Conservation (phyloP, 2,329 filamentous ascomycete species). For the Phyllosticta citribraziliensis region DNA sequence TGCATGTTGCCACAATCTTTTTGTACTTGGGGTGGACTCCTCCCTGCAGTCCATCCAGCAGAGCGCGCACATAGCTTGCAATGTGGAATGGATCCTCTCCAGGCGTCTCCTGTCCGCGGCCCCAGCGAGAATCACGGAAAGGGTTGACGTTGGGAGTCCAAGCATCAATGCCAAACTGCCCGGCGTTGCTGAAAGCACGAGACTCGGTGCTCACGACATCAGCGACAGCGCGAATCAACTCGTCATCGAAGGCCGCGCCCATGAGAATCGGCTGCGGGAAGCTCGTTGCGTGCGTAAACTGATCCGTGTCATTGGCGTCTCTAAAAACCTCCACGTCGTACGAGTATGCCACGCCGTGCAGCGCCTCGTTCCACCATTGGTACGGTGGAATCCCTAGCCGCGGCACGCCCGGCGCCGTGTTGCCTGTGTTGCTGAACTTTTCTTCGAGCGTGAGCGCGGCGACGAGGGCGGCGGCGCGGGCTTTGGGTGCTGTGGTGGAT, state of each 20-base stretch:
- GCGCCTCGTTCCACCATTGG: conserved; percentile 51
- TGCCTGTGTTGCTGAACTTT: conserved; percentile 40
- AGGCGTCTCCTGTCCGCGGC: conserved; percentile 49
- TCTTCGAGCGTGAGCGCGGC: conserved; percentile 43
- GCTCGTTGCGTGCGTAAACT: conserved; percentile 52
- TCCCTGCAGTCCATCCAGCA: conserved; percentile 45
- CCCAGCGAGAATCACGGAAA: conserved; percentile 55
- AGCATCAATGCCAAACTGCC: conserved; percentile 43
- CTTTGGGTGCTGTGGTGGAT: conserved; percentile 16
- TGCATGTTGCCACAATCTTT: conserved; percentile 37
- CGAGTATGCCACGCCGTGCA: conserved; percentile 46
- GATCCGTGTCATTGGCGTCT: conserved; percentile 25
- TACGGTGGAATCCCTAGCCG: conserved; percentile 50
- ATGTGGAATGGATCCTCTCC: conserved; percentile 47
- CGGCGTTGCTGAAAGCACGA: conserved; percentile 54
- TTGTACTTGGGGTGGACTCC: conserved; percentile 20
- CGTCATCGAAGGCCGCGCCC: conserved; percentile 55
- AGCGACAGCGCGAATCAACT: conserved; percentile 48
- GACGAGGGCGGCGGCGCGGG: conserved; percentile 40
- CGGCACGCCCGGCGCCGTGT: conserved; percentile 40
- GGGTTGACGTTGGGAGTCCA: conserved; percentile 60
- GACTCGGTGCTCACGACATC: conserved; percentile 50
- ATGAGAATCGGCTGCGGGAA: conserved; percentile 57
- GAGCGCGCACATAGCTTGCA: conserved; percentile 40
- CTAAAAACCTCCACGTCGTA: conserved; percentile 47